These are phyloP conservation scores for Boechera retrofracta DNA, from an alignment of 345 rosid species.

Conservation along the genomic window DNA sequence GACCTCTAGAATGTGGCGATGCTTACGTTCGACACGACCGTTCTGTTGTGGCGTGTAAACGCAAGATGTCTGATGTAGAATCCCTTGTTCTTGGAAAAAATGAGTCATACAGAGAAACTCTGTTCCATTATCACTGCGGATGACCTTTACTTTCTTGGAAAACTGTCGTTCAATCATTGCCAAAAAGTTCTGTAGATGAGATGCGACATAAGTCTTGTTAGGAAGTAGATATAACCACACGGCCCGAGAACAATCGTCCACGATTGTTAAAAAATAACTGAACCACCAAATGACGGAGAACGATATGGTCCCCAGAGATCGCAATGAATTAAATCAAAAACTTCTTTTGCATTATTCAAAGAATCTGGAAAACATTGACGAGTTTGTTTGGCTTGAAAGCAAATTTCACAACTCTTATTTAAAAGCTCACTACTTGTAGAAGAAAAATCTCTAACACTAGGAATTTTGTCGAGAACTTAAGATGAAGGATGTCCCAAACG, in stretches of 20 bases:
- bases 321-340: background rate
- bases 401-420: background rate
- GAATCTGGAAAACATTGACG: background rate
- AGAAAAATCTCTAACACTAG: background rate
- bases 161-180: background rate
- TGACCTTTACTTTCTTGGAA: background rate
- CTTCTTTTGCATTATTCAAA: background rate
- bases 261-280: background rate
- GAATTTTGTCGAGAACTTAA: background rate
- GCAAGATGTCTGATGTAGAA: background rate
- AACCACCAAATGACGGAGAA: too few relatives aligned
- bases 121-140: background rate
- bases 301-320: constrained; percentile 1
- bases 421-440: background rate
- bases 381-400: background rate
- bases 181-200: background rate
- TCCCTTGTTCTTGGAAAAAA: background rate
- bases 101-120: background rate
- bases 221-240: background rate
- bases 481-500: background rate
- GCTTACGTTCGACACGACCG: too few relatives aligned
- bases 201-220: background rate
- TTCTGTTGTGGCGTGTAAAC: background rate
- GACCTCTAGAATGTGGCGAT: too few relatives aligned
- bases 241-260: background rate